A percentile compares a stretch with the other conserved stretches of the same genome.
phyloP scores from a whole-genome alignment of 345 rosid species.

The Pistacia vera region DNA sequence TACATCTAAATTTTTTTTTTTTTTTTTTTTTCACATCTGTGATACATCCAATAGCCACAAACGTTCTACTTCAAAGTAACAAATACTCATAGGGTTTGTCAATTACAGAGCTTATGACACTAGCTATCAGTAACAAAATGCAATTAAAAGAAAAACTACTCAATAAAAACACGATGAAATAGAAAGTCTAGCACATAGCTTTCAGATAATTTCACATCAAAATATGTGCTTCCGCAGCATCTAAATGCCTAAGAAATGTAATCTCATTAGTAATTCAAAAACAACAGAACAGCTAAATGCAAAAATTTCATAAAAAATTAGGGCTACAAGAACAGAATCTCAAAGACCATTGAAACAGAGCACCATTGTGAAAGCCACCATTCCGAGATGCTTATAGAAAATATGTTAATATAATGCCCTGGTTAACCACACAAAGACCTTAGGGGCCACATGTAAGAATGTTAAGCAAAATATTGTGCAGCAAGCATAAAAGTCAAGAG shows the following conservation, averaged over 20 bases:
- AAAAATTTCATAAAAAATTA: conserved; percentile 1
- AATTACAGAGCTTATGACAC: too few species aligned
- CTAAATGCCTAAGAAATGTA: neutral
- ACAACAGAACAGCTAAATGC: neutral
- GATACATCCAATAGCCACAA: neutral
- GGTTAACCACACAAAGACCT: neutral
- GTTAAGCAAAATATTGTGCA: neutral
- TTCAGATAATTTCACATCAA: neutral
- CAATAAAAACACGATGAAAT: neutral
- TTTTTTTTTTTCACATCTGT: too few species aligned
- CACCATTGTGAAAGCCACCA: neutral
- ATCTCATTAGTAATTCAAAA: neutral
- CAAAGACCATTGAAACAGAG: neutral
- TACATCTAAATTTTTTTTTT: too few species aligned
- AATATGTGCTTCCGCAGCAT: neutral
- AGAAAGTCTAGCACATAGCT: neutral
- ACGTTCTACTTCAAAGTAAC: neutral
- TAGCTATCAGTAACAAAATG: neutral
- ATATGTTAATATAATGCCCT: neutral
- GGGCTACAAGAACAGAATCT: neutral
- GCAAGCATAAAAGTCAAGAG: neutral
- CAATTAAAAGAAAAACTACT: conserved; percentile 12
- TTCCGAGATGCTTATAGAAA: neutral
- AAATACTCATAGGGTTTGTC: neutral
- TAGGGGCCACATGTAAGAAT: neutral